phyloP scores from a whole-genome alignment of 2,329 filamentous ascomycete species.

The Claviceps arundinis region DNA sequence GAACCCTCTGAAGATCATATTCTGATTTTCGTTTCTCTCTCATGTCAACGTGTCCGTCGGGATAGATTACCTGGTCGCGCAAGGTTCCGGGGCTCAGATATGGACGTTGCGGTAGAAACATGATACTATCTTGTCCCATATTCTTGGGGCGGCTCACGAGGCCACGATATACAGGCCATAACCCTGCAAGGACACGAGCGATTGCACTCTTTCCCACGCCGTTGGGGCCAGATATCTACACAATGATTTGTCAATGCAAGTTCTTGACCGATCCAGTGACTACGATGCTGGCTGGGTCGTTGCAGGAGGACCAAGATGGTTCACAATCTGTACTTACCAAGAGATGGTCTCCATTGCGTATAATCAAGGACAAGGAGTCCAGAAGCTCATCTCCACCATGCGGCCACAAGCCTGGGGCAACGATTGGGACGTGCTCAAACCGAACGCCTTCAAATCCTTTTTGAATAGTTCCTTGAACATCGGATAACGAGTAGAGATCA shows the following conservation, averaged over 20 bases:
- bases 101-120: constrained; percentile 92
- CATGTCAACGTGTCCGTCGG: constrained; percentile 92
- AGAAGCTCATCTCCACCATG: constrained; percentile 84
- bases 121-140: constrained; percentile 79
- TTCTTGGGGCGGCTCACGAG: constrained; percentile 76
- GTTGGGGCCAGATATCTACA: constrained; percentile 76
- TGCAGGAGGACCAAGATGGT: neutral
- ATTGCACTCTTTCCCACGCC: constrained; percentile 90
- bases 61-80: constrained; percentile 95
- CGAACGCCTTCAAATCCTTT: constrained; percentile 91
- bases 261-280: neutral
- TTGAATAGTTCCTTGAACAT: constrained; percentile 87
- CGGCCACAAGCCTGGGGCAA: constrained; percentile 79
- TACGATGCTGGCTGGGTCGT: neutral
- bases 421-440: constrained; percentile 83
- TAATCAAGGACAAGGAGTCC: constrained; percentile 76
- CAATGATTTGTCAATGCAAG: constrained; percentile 7
- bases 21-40: constrained; percentile 65
- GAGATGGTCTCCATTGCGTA: constrained; percentile 82
- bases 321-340: constrained; percentile 34
- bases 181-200: constrained; percentile 70
- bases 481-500: constrained; percentile 78
- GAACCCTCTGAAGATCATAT: constrained; percentile 59
- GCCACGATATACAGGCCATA: constrained; percentile 94
- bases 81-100: constrained; percentile 88